Percentiles rank a stretch among this genome's conserved stretches.
Evolutionary conservation across 2,329 filamentous ascomycete species (phyloP).

Genomic region (Xylariaceae sp.): DNA sequence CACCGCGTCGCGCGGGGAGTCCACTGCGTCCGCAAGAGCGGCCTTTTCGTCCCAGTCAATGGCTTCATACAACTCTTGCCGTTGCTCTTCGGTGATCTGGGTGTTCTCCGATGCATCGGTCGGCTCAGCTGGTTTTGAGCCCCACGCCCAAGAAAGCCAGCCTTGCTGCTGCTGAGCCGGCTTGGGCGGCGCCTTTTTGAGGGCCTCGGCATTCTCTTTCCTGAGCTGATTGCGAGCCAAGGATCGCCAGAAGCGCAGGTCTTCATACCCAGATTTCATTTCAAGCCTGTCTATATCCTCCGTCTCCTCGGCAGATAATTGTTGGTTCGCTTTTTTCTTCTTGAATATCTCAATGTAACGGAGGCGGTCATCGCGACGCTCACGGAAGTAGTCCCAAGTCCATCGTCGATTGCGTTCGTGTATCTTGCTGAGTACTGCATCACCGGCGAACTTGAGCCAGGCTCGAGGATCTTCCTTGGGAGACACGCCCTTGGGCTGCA

Average conservation of each 20-base stretch:
- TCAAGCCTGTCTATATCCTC: constrained; percentile 76
- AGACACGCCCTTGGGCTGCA: constrained; percentile 76
- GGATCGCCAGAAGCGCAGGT: constrained; percentile 95
- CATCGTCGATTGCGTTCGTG: constrained; percentile 89
- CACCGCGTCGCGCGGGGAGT: constrained; percentile 84
- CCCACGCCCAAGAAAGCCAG: constrained; percentile 93
- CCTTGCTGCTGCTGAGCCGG: constrained; percentile 73
- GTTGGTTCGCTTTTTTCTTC: constrained; percentile 76
- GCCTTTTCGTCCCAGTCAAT: constrained; percentile 99
- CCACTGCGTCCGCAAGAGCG: constrained; percentile 80
- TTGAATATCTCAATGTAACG: constrained; percentile 95
- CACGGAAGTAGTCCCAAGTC: constrained; percentile 95
- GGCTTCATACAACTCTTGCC: constrained; percentile 92
- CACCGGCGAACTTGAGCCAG: constrained; percentile 88
- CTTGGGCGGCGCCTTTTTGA: constrained; percentile 59
- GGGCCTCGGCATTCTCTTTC: constrained; percentile 89
- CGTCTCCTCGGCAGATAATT: constrained; percentile 66
- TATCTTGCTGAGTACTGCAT: constrained; percentile 88
- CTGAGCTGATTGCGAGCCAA: constrained; percentile 89
- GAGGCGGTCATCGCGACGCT: constrained; percentile 83
- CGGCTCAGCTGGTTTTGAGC: constrained; percentile 61
- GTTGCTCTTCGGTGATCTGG: constrained; percentile 90
- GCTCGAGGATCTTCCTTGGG: constrained; percentile 88
- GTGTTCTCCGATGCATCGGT: constrained; percentile 70
- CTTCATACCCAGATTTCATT: constrained; percentile 87